Conservation (phyloP, 2,329 filamentous ascomycete genomes). For the Colletotrichum siamense region DNA sequence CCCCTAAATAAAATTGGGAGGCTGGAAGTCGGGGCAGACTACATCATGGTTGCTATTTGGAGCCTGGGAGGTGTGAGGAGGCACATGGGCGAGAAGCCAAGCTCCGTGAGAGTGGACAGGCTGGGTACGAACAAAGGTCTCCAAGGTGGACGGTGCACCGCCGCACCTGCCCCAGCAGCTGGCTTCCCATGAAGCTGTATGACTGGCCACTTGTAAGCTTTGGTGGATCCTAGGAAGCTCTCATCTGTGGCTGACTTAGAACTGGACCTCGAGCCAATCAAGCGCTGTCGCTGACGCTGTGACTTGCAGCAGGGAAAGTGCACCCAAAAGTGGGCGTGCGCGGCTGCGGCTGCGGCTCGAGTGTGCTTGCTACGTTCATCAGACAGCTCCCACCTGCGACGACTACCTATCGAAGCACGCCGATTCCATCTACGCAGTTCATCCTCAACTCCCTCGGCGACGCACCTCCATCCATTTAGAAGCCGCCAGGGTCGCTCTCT, state of each 20-base stretch:
- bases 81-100: neutral
- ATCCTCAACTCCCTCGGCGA: conserved; percentile 10
- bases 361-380: conserved; percentile 5
- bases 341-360: conserved; percentile 11
- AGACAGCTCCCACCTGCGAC: conserved; percentile 15
- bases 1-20: conserved; percentile 4
- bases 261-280: conserved; percentile 7
- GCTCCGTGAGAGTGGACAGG: neutral
- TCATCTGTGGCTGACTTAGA: conserved; percentile 7
- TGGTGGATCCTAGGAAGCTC: neutral
- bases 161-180: neutral
- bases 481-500: conserved; percentile 12
- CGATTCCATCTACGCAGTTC: conserved; percentile 6
- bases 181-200: neutral
- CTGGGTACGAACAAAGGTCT: neutral
- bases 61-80: neutral
- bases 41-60: neutral
- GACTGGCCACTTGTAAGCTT: neutral
- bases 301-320: conserved; percentile 15
- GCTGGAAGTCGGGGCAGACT: neutral
- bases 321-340: neutral
- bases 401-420: conserved; percentile 6
- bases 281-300: conserved; percentile 2
- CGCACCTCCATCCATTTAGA: conserved; percentile 15
- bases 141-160: neutral